Percentiles rank a stretch among this genome's conserved stretches.
These are phyloP conservation scores for Leccinellum rugosiceps DNA, from an alignment of 768 basidiomycete genomes.

Conservation along the genomic window DNA sequence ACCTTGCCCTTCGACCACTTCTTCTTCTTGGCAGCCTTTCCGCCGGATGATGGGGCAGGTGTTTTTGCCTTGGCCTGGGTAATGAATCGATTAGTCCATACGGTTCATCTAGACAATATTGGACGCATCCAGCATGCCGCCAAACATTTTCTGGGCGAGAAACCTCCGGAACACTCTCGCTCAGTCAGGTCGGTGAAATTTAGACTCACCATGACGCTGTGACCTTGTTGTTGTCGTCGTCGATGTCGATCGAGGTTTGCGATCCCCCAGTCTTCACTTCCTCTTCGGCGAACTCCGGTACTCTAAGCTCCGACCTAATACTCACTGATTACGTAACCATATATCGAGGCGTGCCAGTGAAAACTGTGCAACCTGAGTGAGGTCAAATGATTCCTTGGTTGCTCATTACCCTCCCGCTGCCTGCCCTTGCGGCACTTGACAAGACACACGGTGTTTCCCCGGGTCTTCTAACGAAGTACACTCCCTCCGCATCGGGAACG, in stretches of 20 bases:
- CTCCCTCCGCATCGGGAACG: constrained; percentile 43
- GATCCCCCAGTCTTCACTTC: not conserved
- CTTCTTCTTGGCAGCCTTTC: constrained; percentile 98
- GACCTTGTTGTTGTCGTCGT: constrained; percentile 26
- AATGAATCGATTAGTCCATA: constrained; percentile 7
- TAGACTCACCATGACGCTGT: constrained; percentile 30
- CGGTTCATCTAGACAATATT: constrained; percentile 17
- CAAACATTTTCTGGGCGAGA: not conserved
- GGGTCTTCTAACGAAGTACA: constrained; percentile 52
- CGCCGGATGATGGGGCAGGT: constrained; percentile 60
- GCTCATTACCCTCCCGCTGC: constrained; percentile 38
- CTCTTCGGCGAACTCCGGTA: constrained; percentile 19
- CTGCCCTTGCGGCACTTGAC: constrained; percentile 39
- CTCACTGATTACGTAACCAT: constrained; percentile 19
- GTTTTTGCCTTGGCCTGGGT: constrained; percentile 77
- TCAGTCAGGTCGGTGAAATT: not conserved
- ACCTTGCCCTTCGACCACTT: constrained; percentile 99
- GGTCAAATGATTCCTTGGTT: constrained; percentile 49
- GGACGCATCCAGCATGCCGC: constrained; percentile 23
- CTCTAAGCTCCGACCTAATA: constrained; percentile 22
- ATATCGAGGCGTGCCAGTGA: not conserved
- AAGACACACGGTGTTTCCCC: constrained; percentile 61
- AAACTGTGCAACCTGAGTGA: not conserved
- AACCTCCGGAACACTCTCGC: not conserved
- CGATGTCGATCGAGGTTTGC: constrained; percentile 18